Base-by-base conservation (phyloP, 768 basidiomycete species). In the Suillus subluteus region DNA sequence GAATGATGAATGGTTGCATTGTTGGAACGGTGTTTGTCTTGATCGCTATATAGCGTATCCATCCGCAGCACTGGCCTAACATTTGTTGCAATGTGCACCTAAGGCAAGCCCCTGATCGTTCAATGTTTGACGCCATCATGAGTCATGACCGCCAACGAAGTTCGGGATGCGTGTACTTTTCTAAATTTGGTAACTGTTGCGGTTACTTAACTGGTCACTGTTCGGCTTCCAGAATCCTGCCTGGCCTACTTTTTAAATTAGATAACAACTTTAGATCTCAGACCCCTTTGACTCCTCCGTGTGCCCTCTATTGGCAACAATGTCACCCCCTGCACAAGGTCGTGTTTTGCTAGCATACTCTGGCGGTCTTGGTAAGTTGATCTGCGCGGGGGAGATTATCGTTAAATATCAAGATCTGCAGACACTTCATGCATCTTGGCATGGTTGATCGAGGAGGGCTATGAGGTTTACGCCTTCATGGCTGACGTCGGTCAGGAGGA, bases 351-450 rank as follows among this genome's bases (percentile, higher is more conserved):
- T 99, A 70, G 97, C 97, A 26, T 99, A 99, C 83, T 99, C 98
- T 74, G 97, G 98, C 70, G 98, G 98, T 73, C 88, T 99, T 62
- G 96, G 96, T 97, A 66, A 71, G 94, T 82, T 18, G 6, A 58
- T 65, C 58, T 13, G 1, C 48, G 11, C 18, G n/a, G 5, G 23
- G 44, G 21, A 59, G 15, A 59, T 59, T 18, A 30, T 59, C 40
- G 26, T 21, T 59, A 3, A 59, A 15, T 23, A n/a, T 56, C 21
- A 56, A 56, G 64, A 74, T 67, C 68, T 37, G 4, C 73, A 96
- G 98, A 99, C 80, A 99, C 98, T 26, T 98, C 97, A 44, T 99
- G 97, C 81, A 99, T 99, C 82, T 91, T 99, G 73, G 95, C 95
- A 62, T 99, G 97, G 97, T 84, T 99, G 80, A 95, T 99, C 79